Evolutionary conservation across 306 rosid genomes (phyloP).

Genomic region (Pyrus betulifolia): DNA sequence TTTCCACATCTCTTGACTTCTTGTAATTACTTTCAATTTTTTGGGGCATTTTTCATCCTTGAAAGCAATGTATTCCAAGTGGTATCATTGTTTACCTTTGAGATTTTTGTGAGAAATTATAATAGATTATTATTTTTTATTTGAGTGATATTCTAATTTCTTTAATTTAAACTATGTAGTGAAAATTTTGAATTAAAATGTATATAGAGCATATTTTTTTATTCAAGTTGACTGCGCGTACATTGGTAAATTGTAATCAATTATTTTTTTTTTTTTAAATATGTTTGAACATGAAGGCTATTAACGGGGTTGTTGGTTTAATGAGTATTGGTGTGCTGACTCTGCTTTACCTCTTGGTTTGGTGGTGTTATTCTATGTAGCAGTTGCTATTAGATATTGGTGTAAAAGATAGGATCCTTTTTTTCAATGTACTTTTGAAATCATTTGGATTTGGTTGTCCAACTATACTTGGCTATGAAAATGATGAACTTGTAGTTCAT

Average conservation of each 20-base stretch:
- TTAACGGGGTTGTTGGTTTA: constrained; percentile 35
- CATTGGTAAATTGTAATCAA: background rate
- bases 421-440: background rate
- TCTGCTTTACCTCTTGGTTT: background rate
- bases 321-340: constrained; percentile 30
- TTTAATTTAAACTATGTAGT: no score
- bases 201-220: no score
- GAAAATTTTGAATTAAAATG: no score
- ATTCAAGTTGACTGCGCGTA: no score
- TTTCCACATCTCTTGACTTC: background rate
- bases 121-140: constrained; percentile 2
- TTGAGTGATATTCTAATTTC: no score
- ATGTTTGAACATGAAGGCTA: constrained; percentile 23
- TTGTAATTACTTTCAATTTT: background rate
- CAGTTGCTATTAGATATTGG: background rate
- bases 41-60: constrained; percentile 26
- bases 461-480: background rate
- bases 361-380: constrained; percentile 15
- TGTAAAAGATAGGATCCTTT: background rate
- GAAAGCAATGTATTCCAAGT: constrained; percentile 15
- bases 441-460: background rate
- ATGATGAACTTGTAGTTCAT: no score
- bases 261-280: background rate
- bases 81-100: constrained; percentile 35
- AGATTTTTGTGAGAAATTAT: constrained; percentile 33